These are phyloP conservation scores for Pseudogymnoascus sp. DNA, from an alignment of 2,329 filamentous ascomycete species.

Conservation along the genomic window DNA sequence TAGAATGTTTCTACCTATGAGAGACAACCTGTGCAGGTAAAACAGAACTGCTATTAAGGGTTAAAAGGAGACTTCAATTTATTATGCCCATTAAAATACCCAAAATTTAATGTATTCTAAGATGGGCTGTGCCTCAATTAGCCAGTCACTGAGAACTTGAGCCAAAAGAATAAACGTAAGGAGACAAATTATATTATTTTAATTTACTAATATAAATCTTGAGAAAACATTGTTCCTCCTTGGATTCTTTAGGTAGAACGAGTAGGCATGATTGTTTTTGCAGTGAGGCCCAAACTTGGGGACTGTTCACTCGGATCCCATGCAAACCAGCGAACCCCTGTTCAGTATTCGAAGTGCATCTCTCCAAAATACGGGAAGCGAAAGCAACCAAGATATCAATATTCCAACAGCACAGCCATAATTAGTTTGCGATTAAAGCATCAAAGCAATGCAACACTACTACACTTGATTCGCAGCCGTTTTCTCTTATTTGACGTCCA, in stretches of 20 bases:
- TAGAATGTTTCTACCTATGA: neutral
- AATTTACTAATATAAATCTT: too few species aligned
- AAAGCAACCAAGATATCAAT: constrained; percentile 5
- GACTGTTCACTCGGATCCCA: too few species aligned
- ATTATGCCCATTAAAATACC: constrained; percentile 6
- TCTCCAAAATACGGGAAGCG: neutral
- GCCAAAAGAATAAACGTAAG: too few species aligned
- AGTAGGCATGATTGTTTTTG: too few species aligned
- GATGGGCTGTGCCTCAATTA: too few species aligned
- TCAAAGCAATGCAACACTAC: constrained; percentile 3
- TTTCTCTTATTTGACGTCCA: neutral
- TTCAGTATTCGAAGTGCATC: neutral
- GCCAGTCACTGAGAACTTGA: too few species aligned
- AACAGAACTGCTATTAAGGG: constrained; percentile 7
- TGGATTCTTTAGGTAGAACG: too few species aligned
- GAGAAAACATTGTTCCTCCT: too few species aligned
- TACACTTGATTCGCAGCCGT: neutral
- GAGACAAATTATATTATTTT: too few species aligned
- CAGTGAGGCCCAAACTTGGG: neutral
- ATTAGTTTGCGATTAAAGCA: constrained; percentile 4
- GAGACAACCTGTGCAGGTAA: constrained; percentile 8
- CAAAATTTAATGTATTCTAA: constrained; percentile 2
- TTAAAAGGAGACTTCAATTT: constrained; percentile 6
- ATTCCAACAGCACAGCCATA: constrained; percentile 6
- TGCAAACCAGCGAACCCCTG: neutral